These are phyloP conservation scores for Phytopythium chamaehyphon DNA, from an alignment of 352 stramenopile genomes.

Conservation along the genomic window DNA sequence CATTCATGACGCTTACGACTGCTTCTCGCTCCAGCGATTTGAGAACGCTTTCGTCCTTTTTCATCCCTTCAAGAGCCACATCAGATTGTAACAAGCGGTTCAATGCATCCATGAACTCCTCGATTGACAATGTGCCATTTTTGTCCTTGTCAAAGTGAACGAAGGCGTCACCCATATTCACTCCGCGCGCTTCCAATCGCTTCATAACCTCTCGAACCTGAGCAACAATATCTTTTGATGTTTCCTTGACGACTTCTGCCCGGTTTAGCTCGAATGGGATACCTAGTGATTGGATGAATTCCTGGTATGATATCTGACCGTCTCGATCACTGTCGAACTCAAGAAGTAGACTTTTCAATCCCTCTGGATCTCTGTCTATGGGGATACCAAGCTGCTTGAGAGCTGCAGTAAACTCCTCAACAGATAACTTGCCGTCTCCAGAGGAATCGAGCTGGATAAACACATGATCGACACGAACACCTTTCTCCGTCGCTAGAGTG, in stretches of 20 bases:
- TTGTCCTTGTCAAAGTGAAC: conserved; percentile 62
- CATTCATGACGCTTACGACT: conserved; percentile 33
- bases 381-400: conserved; percentile 50
- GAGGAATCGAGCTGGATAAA: conserved; percentile 63
- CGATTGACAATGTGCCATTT: conserved; percentile 49
- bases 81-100: conserved; percentile 36
- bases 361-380: conserved; percentile 21
- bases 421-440: conserved; percentile 53
- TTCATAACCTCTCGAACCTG: conserved; percentile 41
- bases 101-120: conserved; percentile 49
- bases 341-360: conserved; percentile 35
- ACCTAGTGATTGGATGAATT: conserved; percentile 70
- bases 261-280: conserved; percentile 43
- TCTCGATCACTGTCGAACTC: conserved; percentile 60
- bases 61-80: background rate
- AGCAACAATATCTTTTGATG: conserved; percentile 37
- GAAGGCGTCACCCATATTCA: conserved; percentile 62
- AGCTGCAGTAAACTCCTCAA: conserved; percentile 45
- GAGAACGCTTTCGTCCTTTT: conserved; percentile 11
- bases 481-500: conserved; percentile 46
- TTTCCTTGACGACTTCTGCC: conserved; percentile 36
- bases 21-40: conserved; percentile 39
- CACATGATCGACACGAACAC: conserved; percentile 52
- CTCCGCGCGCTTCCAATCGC: conserved; percentile 37
- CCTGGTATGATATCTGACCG: conserved; percentile 66